Percentiles rank a stretch among this genome's conserved stretches.
phyloP scores from a whole-genome alignment of 2,329 filamentous ascomycete species.

The Chalaropsis thielavioides region DNA sequence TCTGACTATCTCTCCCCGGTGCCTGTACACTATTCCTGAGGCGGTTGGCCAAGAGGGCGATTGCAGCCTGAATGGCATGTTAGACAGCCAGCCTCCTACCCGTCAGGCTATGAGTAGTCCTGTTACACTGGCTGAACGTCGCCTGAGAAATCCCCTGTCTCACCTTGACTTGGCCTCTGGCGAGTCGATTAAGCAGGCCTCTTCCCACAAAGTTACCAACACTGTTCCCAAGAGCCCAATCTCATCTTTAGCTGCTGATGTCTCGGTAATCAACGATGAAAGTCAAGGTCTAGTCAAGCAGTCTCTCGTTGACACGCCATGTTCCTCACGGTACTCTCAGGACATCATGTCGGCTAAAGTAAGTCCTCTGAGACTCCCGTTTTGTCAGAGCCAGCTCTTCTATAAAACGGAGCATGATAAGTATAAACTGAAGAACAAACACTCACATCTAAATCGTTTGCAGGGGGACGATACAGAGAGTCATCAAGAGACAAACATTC shows the following conservation, averaged over 20 bases:
- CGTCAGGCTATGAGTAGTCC: background rate
- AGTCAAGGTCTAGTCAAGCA: background rate
- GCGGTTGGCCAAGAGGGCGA: background rate
- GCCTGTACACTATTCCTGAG: constrained; percentile 14
- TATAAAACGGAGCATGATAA: background rate
- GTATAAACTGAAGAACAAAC: background rate
- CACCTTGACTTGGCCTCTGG: background rate
- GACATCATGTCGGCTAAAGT: constrained; percentile 20
- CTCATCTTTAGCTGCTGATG: constrained; percentile 3
- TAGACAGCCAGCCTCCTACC: background rate
- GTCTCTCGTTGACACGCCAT: background rate
- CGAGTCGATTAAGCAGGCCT: background rate
- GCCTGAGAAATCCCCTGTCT: constrained; percentile 1
- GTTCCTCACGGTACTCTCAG: constrained; percentile 24
- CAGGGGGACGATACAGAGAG: background rate
- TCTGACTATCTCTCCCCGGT: constrained; percentile 21
- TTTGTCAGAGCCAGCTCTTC: background rate
- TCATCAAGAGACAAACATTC: constrained; percentile 4
- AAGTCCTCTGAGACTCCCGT: constrained; percentile 21
- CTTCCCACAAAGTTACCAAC: background rate
- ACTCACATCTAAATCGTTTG: background rate
- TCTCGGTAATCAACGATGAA: background rate
- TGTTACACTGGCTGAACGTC: constrained; percentile 5
- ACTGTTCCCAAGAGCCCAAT: background rate
- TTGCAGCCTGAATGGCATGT: background rate